Evolutionary conservation across 2,329 filamentous ascomycete genomes (phyloP), one percentile per base, ranked within the genome.

Genomic region (Diplodia corticola): DNA sequence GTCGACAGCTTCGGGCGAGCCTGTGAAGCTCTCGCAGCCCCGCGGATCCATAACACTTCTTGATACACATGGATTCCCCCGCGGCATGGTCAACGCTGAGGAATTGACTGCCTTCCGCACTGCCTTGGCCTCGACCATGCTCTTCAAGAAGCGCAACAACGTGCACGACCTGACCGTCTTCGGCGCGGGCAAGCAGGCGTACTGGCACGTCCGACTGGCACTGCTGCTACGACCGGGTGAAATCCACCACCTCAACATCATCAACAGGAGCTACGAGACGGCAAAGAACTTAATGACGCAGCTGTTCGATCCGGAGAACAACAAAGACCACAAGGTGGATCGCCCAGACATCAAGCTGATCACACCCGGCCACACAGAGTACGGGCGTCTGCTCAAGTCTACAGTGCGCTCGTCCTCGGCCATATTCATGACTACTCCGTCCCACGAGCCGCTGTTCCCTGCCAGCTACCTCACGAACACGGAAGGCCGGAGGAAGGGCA

Each of bases 131-230:
- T 84, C 85, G 13, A 85, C 89, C 66, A 81, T 90, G 70, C 82
- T 89, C 20, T 86, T 86, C 73, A 81, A 80, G 71, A 82, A 82
- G 72, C 91, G 94, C 65, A 82, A 85, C 65, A 85, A 85, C 30
- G 89, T 96, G 49, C 88, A 89, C 74, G 91, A 89, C 15, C 75
- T 97, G 12, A 89, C 90, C 15, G 89, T 96, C 63, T 98, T 97
- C 76, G 94, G 94, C 26, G 89, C 90, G 37, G 94, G 94, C 53
- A 88, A 90, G 71, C 93, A 97, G 80, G 94, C 94, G 13, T 96
- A 94, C 80, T 98, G 93, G 93, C 94, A 97, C 76, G 87, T 96
- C 50, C 89, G 93, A 0, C 85, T 98, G 4, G 89, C 93, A 0
- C 84, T 98, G 12, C 84, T 94, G 69, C 83, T 95, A 59, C 89